phyloP scores from a whole-genome alignment of 75 land plant genomes.

The Adiantum capillusveneris region DNA sequence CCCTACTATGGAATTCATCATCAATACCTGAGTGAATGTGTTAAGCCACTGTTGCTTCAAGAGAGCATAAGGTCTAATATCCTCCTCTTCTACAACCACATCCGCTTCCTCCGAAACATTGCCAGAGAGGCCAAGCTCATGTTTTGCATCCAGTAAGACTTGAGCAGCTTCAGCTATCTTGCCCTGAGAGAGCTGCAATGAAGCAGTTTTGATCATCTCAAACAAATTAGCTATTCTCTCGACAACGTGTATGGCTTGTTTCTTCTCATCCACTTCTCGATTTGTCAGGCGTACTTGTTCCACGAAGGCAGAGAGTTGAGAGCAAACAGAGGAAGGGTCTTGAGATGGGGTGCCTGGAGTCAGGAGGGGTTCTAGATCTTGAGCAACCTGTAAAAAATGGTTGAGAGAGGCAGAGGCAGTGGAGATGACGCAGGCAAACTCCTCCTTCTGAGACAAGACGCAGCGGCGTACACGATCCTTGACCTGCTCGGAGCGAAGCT shows the following conservation, averaged over 20 bases:
- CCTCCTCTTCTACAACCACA: constrained; percentile 8
- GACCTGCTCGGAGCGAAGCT: constrained; percentile 56
- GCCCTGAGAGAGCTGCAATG: constrained; percentile 31
- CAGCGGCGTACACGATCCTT: constrained; percentile 47
- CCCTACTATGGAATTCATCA: no score
- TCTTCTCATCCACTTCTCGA: constrained; percentile 37
- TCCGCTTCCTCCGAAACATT: constrained; percentile 9
- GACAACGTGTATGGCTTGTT: constrained; percentile 37
- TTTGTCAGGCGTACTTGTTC: constrained; percentile 29
- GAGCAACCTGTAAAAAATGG: constrained; percentile 18
- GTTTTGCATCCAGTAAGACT: constrained; percentile 30
- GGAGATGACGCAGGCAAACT: constrained; percentile 42
- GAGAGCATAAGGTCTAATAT: constrained; percentile 38
- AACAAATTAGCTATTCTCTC: constrained; percentile 20
- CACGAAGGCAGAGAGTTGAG: constrained; percentile 17
- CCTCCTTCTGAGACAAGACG: constrained; percentile 34
- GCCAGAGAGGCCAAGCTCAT: constrained; percentile 11
- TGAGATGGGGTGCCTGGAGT: constrained; percentile 12
- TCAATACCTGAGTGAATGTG: constrained; percentile 20
- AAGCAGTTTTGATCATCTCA: constrained; percentile 26
- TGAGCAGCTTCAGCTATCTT: constrained; percentile 40
- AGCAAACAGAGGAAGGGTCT: constrained; percentile 6
- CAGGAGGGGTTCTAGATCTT: constrained; percentile 24
- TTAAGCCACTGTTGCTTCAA: constrained; percentile 48
- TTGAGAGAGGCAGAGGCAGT: constrained; percentile 24